A percentile compares a stretch with the other conserved stretches of the same genome.
Evolutionary conservation across 257 asterid genomes (phyloP).

Genomic region (Solanum raphanifolium): DNA sequence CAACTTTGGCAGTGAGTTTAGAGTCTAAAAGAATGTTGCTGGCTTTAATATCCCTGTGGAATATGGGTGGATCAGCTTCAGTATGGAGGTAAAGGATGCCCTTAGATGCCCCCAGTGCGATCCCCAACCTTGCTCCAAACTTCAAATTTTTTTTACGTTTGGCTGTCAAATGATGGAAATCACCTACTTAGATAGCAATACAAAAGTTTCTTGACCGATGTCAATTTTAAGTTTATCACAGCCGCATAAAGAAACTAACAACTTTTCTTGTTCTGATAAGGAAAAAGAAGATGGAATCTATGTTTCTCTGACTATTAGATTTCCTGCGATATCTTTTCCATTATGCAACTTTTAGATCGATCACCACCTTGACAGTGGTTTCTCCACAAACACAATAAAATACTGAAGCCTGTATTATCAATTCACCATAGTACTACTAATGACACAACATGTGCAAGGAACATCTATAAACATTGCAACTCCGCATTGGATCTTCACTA

Average conservation of each 20-base stretch:
- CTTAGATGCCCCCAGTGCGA: slow-evolving; percentile 70
- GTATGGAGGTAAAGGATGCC: slow-evolving; percentile 90
- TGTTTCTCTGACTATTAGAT: neutral
- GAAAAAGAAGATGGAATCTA: neutral
- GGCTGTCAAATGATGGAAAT: slow-evolving; percentile 22
- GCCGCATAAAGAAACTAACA: neutral
- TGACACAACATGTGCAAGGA: neutral
- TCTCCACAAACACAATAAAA: neutral
- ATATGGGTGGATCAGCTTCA: slow-evolving; percentile 83
- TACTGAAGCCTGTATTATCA: neutral
- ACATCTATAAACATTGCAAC: neutral
- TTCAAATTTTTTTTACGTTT: slow-evolving; percentile 33
- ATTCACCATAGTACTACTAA: neutral
- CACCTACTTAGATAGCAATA: neutral
- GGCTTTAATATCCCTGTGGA: slow-evolving; percentile 84
- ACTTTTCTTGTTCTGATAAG: neutral
- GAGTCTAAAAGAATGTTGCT: slow-evolving; percentile 77
- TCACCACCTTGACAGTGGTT: neutral
- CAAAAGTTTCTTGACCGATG: neutral
- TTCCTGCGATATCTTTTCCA: neutral
- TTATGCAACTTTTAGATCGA: neutral
- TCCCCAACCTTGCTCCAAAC: slow-evolving; percentile 55
- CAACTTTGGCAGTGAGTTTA: slow-evolving; percentile 69
- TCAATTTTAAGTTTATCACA: neutral
- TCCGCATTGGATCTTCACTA: neutral